phyloP scores from a whole-genome alignment of 2,329 filamentous ascomycete species.

The Paraconiothyrium sp. region DNA sequence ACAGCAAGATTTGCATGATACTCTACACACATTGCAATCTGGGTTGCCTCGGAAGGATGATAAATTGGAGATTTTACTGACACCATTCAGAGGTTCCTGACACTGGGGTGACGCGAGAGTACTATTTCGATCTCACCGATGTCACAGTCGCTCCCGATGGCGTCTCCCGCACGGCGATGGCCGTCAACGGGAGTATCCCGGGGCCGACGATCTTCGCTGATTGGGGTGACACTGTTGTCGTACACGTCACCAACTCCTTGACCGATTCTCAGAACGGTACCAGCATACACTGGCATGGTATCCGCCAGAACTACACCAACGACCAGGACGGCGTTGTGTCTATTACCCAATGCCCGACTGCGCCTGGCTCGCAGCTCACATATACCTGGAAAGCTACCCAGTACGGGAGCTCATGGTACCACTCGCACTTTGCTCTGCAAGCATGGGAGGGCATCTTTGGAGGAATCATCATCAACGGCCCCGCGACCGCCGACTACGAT shows the following conservation, averaged over 20 bases:
- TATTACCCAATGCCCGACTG: conserved; percentile 45
- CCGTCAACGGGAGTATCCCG: conserved; percentile 56
- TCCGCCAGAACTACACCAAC: conserved; percentile 44
- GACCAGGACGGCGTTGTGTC: conserved; percentile 42
- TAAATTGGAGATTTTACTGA: neutral
- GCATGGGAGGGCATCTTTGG: conserved; percentile 54
- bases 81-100: conserved; percentile 50
- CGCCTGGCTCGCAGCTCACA: conserved; percentile 33
- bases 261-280: conserved; percentile 40
- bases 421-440: conserved; percentile 54
- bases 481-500: conserved; percentile 53
- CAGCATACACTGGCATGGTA: conserved; percentile 45
- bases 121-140: conserved; percentile 55
- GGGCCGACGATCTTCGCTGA: conserved; percentile 56
- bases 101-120: conserved; percentile 65
- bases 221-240: conserved; percentile 51
- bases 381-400: conserved; percentile 51
- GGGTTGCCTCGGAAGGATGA: too few species aligned
- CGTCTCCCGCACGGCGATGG: conserved; percentile 51
- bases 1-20: neutral
- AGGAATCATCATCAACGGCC: conserved; percentile 53
- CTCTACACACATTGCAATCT: neutral
- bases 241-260: conserved; percentile 48
- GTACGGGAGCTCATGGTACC: conserved; percentile 56
- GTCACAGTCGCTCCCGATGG: conserved; percentile 63